A percentile compares a stretch with the other conserved stretches of the same genome.
These are phyloP conservation scores for Colletotrichum abscissum DNA, from an alignment of 2,329 filamentous ascomycete genomes.

Conservation along the genomic window DNA sequence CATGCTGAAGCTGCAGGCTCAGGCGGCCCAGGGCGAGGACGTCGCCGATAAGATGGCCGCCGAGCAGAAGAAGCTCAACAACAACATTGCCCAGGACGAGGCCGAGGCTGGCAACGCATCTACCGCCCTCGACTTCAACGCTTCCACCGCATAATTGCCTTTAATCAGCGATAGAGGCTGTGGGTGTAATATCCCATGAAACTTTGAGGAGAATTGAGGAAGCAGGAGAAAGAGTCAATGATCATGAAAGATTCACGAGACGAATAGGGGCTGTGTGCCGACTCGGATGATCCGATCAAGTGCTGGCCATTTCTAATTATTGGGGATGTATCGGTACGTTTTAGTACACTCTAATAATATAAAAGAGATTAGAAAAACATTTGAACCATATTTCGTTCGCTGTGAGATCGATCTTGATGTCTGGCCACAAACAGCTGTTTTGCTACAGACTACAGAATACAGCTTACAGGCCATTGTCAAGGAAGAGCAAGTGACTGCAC, in stretches of 20 bases:
- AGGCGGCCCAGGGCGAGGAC: constrained; percentile 62
- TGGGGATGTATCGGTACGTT: constrained; percentile 17
- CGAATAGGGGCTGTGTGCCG: constrained; percentile 28
- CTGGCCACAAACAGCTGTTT: neutral
- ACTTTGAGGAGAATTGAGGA: neutral
- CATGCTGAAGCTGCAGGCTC: constrained; percentile 60
- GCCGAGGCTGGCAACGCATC: constrained; percentile 58
- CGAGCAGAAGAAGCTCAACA: constrained; percentile 63
- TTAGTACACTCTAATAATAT: constrained; percentile 22
- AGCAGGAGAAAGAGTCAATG: neutral
- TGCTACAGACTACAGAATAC: neutral
- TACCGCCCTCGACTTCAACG: constrained; percentile 41
- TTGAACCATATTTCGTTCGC: neutral
- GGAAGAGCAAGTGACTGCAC: too few species aligned
- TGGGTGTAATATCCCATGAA: neutral
- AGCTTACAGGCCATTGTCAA: too few species aligned
- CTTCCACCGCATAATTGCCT: constrained; percentile 23
- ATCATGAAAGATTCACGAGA: constrained; percentile 24
- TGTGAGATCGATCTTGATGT: neutral
- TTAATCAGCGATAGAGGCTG: neutral
- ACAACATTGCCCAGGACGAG: constrained; percentile 62
- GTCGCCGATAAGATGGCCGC: constrained; percentile 55
- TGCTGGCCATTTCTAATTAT: constrained; percentile 32
- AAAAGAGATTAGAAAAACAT: constrained; percentile 3
- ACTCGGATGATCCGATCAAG: constrained; percentile 34